These are phyloP conservation scores for Diaporthe ilicicola DNA, from an alignment of 2,329 filamentous ascomycete species.

Conservation along the genomic window DNA sequence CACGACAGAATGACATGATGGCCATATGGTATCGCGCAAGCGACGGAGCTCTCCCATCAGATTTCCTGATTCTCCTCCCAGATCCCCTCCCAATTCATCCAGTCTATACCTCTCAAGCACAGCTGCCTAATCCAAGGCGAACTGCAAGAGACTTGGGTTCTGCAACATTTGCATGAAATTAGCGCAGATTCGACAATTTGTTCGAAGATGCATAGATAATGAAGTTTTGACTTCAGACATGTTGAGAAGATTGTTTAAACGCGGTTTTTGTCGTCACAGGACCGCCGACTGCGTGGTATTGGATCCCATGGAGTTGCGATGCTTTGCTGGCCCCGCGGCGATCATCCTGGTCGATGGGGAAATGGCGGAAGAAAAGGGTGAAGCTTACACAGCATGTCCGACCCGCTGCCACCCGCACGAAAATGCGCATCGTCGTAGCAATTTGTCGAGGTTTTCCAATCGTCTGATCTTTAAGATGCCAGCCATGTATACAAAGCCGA, in stretches of 20 bases:
- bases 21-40: background rate
- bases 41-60: no score
- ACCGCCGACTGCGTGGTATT: constrained; percentile 38
- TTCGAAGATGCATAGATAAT: no score
- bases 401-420: fast-evolving
- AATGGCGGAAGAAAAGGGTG: constrained; percentile 1
- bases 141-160: background rate
- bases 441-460: background rate
- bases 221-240: constrained; percentile 33
- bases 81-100: no score
- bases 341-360: constrained; percentile 44
- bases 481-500: background rate
- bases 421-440: background rate
- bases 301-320: constrained; percentile 38
- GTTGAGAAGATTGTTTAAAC: constrained; percentile 49
- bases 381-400: background rate
- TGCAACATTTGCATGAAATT: background rate
- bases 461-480: background rate
- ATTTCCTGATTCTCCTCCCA: no score
- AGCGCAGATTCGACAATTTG: background rate
- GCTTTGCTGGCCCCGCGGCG: constrained; percentile 50
- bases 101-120: no score
- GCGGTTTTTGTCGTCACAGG: constrained; percentile 61
- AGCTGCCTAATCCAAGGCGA: background rate
- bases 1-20: background rate